Evolutionary conservation across 1,139 yeast genomes (phyloP), one percentile per base, ranked within the genome.

Genomic region (Zhuliangozyma blackwelliae): DNA sequence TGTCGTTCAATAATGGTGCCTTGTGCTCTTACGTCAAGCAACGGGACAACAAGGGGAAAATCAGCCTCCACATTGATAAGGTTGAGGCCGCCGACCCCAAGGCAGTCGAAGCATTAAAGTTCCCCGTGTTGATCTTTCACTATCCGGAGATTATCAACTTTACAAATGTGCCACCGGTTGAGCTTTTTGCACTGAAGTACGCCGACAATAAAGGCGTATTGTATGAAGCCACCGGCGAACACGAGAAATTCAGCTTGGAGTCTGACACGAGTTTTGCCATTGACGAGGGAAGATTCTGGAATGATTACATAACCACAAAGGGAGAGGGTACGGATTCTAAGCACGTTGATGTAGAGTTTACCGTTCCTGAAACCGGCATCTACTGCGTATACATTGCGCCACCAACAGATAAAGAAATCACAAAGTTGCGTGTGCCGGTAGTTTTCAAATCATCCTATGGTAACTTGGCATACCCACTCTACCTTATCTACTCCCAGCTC

Each of bases 321-420:
- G 31, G 30, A 8, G 28, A 22, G 7, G 28, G 13, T 10, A 8
- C 9, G 10, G 27, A 30, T 6, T 3, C 16, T 4, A 22, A 22
- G 23, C 39, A 38, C 29, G 35, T 39, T 20, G 40, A 40, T 41
- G 45, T 33, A 37, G 37, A 7, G 19, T 42, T 54, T 32, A 32
- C 41, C 1, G 55, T 59, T 5, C 42, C 51, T 4, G 45, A 52
- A 20, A 46, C 63, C 1, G 72, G 72, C 1, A 40, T 54, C 12
- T 65, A 65, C 41, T 65, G 71, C 50, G 59, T 60, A 16, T 65
- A 63, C 40, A 46, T 58, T 33, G 65, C 63, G 4, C 57, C 59
- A 6, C 56, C 60, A 3, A 33, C 35, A 1, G 52, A 44, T 10
- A 36, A 29, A 12, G 39, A 32, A 1, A 31, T 54, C 4, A 19